These are phyloP conservation scores for Kwoniella botswanensis DNA, from an alignment of 768 basidiomycete species.

Conservation along the genomic window DNA sequence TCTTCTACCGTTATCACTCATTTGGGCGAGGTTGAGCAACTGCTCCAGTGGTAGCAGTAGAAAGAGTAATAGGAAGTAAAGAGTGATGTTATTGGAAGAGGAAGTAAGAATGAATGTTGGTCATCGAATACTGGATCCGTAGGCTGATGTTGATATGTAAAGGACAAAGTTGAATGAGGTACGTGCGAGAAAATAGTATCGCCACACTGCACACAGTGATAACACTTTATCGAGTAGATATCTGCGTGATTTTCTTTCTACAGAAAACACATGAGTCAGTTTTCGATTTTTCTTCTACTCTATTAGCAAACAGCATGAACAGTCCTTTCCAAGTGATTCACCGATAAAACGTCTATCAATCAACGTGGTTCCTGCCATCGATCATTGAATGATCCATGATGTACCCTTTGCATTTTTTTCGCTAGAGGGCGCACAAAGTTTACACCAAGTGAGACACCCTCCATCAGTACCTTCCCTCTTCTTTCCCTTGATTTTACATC, in stretches of 20 bases:
- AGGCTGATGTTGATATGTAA: neutral
- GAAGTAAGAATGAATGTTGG: neutral
- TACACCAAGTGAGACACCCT: neutral
- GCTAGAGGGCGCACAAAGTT: slow-evolving; percentile 2
- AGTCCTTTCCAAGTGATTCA: slow-evolving; percentile 4
- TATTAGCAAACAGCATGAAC: neutral
- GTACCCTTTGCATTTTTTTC: neutral
- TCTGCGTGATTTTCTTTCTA: neutral
- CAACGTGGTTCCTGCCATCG: slow-evolving; percentile 1
- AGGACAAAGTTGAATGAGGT: neutral
- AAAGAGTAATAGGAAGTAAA: neutral
- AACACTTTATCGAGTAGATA: neutral
- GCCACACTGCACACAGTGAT: neutral
- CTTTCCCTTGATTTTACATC: neutral
- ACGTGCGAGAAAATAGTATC: neutral
- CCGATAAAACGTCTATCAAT: neutral
- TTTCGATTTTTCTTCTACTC: neutral
- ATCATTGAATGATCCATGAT: neutral
- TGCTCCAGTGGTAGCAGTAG: neutral
- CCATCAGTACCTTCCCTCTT: neutral
- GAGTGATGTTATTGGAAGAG: slow-evolving; percentile 7
- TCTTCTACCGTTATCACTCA: neutral
- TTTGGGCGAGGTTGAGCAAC: neutral
- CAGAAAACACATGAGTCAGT: neutral
- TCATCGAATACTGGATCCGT: neutral